Evolutionary conservation across 1,284 basidiomycete genomes (phyloP).

Genomic region (Fomitopsis schrenkii): DNA sequence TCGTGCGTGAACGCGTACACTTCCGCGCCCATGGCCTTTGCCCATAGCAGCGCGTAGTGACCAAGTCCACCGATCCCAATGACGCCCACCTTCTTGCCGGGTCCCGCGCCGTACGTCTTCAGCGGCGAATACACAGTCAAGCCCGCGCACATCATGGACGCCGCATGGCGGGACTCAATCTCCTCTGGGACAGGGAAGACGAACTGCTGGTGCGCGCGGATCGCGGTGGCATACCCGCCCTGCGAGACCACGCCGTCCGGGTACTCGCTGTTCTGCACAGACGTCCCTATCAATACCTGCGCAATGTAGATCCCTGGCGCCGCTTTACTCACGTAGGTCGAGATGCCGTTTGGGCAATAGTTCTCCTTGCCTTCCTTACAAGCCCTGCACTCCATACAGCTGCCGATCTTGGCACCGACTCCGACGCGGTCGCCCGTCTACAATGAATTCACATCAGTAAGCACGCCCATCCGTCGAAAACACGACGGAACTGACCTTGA

Average conservation of each 20-base stretch:
- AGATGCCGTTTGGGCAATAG: slow-evolving; percentile 36
- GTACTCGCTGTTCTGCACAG: slow-evolving; percentile 17
- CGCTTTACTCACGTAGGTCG: slow-evolving; percentile 15
- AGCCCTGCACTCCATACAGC: slow-evolving; percentile 47
- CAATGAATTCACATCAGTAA: neutral
- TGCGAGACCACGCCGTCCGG: slow-evolving; percentile 49
- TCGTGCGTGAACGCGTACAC: slow-evolving; percentile 67
- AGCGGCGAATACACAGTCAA: slow-evolving; percentile 67
- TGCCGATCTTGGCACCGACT: slow-evolving; percentile 57
- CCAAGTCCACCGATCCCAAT: slow-evolving; percentile 61
- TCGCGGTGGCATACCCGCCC: slow-evolving; percentile 64
- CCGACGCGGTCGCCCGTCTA: slow-evolving; percentile 58
- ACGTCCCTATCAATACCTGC: neutral
- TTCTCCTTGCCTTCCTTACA: slow-evolving; percentile 56
- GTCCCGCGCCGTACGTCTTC: slow-evolving; percentile 53
- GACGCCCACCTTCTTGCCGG: slow-evolving; percentile 66
- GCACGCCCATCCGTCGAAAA: neutral
- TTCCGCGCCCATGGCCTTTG: slow-evolving; percentile 36
- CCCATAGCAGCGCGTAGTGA: slow-evolving; percentile 23
- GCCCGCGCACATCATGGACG: slow-evolving; percentile 60
- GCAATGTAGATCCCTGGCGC: neutral
- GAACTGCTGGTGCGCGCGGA: slow-evolving; percentile 65
- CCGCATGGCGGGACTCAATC: slow-evolving; percentile 47
- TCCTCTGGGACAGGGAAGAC: slow-evolving; percentile 67
- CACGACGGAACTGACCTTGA: slow-evolving; percentile 32